phyloP scores from a whole-genome alignment of 2,329 filamentous ascomycete species.

The Cercospora brassicicola region DNA sequence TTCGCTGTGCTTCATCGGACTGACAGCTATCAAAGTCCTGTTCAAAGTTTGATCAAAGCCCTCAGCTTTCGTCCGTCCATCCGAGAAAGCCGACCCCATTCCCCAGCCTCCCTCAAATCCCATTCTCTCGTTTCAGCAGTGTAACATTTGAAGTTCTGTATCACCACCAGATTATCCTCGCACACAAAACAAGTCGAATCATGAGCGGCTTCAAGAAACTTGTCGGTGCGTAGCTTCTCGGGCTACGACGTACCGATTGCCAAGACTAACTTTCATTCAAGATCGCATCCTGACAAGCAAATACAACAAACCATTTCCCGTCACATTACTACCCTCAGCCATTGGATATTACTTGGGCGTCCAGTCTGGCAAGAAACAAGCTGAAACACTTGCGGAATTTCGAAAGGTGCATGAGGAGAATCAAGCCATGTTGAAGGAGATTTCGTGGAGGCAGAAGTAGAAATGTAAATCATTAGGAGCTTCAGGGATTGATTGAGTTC shows the following conservation, averaged over 20 bases:
- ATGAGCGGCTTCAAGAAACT: constrained; percentile 24
- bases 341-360: constrained; percentile 36
- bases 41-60: neutral
- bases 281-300: constrained; percentile 36
- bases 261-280: constrained; percentile 11
- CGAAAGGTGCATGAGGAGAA: constrained; percentile 30
- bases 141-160: neutral
- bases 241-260: too few species aligned
- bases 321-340: constrained; percentile 36
- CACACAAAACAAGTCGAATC: neutral
- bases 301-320: constrained; percentile 39
- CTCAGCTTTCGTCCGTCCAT: neutral
- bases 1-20: too few species aligned
- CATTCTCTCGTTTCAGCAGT: neutral
- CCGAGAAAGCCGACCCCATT: neutral
- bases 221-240: constrained; percentile 14
- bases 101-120: neutral
- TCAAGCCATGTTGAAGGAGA: constrained; percentile 26
- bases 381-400: constrained; percentile 34
- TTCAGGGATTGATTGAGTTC: too few species aligned
- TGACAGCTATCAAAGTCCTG: neutral
- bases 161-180: neutral
- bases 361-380: constrained; percentile 36
- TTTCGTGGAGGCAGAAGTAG: constrained; percentile 22
- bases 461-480: too few species aligned